phyloP scores from a whole-genome alignment of 148 eudicot species.

The Cornus florida region DNA sequence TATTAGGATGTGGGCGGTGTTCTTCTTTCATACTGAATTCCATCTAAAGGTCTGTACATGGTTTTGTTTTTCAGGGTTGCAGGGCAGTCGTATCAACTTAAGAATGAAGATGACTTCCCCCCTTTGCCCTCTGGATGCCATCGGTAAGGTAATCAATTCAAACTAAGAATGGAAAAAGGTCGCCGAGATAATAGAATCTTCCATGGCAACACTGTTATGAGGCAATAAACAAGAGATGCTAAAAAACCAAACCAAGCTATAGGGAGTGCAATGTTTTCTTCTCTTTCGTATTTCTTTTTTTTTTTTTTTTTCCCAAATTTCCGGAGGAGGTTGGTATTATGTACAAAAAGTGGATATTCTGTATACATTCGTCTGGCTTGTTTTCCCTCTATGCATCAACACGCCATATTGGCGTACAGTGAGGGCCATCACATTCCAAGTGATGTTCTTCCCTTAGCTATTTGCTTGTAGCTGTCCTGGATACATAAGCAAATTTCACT shows the following conservation, averaged over 20 bases:
- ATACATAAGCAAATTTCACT: not conserved
- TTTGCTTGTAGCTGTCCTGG: too few species aligned
- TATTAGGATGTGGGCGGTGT: not conserved
- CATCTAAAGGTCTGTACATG: conserved; percentile 11
- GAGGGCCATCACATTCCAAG: too few species aligned
- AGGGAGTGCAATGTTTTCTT: too few species aligned
- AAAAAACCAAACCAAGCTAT: not conserved
- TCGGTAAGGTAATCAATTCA: not conserved
- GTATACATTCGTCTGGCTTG: conserved; percentile 5
- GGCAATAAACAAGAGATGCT: not conserved
- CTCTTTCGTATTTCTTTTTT: too few species aligned
- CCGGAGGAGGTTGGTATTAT: not conserved
- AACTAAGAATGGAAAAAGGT: not conserved
- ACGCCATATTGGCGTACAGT: too few species aligned
- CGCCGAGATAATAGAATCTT: not conserved
- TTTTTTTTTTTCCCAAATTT: not conserved
- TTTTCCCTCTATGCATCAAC: not conserved
- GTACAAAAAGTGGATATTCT: not conserved
- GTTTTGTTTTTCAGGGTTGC: conserved; percentile 29
- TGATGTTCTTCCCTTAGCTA: not conserved
- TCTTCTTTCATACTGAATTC: not conserved
- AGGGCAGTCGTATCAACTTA: conserved; percentile 24
- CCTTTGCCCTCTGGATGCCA: conserved; percentile 34
- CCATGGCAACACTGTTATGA: not conserved
- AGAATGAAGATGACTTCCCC: conserved; percentile 49